Conservation (phyloP, 2,329 filamentous ascomycete species). For the Penicillium crustosum region DNA sequence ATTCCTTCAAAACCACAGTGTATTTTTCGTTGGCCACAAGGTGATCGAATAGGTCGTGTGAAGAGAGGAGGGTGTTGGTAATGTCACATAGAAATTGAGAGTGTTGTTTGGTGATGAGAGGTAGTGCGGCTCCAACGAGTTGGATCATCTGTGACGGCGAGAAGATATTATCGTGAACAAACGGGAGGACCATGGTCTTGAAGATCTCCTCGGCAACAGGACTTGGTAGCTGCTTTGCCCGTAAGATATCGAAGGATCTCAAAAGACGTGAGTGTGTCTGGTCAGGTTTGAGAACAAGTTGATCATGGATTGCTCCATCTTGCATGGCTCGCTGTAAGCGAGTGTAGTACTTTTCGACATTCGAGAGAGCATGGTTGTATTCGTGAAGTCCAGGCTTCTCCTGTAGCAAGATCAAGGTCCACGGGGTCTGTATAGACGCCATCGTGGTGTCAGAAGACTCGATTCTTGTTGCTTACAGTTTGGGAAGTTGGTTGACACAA, state of each 20-base stretch:
- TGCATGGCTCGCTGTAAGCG: constrained; percentile 6
- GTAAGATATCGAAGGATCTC: constrained; percentile 10
- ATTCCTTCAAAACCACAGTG: constrained; percentile 6
- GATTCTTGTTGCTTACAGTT: neutral
- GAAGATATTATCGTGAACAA: constrained; percentile 8
- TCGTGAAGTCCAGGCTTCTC: constrained; percentile 11
- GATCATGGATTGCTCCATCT: constrained; percentile 5
- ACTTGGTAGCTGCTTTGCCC: neutral
- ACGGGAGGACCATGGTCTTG: constrained; percentile 7
- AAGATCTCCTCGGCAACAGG: constrained; percentile 9
- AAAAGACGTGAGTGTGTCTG: constrained; percentile 13
- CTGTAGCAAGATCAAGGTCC: constrained; percentile 3
- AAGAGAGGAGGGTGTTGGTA: neutral
- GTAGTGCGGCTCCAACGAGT: constrained; percentile 13
- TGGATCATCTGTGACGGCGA: constrained; percentile 2
- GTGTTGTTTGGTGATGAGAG: constrained; percentile 5
- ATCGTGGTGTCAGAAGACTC: neutral
- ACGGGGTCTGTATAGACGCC: constrained; percentile 4
- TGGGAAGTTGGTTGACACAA: neutral
- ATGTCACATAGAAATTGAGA: constrained; percentile 4
- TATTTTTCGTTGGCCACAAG: constrained; percentile 11
- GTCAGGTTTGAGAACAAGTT: constrained; percentile 6
- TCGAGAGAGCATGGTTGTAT: constrained; percentile 9
- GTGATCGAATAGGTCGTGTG: constrained; percentile 7
- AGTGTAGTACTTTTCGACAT: constrained; percentile 10